These are phyloP conservation scores for Pythium monospermum DNA, from an alignment of 352 stramenopile species.

Conservation along the genomic window DNA sequence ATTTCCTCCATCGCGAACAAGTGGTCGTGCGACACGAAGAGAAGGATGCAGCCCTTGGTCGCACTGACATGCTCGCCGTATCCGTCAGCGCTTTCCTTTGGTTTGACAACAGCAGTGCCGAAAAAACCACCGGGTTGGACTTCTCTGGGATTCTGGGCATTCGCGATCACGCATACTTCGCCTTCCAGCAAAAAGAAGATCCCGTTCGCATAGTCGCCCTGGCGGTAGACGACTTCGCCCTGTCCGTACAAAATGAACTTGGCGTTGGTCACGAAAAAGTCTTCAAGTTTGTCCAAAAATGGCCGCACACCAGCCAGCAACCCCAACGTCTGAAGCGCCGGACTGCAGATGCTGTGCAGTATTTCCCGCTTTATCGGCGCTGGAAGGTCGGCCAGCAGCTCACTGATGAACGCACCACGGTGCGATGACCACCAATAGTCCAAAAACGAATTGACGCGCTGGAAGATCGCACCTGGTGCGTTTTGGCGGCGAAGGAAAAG, in stretches of 20 bases:
- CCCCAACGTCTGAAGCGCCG: conserved; percentile 46
- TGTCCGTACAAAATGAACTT: conserved; percentile 69
- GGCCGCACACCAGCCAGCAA: conserved; percentile 38
- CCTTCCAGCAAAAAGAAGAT: conserved; percentile 60
- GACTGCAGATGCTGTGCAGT: conserved; percentile 52
- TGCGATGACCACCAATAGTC: conserved; percentile 77
- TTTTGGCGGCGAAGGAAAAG: conserved; percentile 66
- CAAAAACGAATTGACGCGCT: conserved; percentile 61
- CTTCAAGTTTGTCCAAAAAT: conserved; percentile 43
- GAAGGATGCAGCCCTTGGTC: conserved; percentile 49
- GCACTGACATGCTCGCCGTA: conserved; percentile 46
- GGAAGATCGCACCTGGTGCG: conserved; percentile 45
- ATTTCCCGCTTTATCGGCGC: conserved; percentile 58
- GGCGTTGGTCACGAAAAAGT: conserved; percentile 54
- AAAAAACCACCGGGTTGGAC: conserved; percentile 53
- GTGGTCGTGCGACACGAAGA: conserved; percentile 48
- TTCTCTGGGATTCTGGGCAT: conserved; percentile 28
- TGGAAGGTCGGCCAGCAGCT: conserved; percentile 52
- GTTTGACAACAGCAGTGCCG: conserved; percentile 34
- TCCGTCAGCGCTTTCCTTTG: conserved; percentile 29
- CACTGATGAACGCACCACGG: conserved; percentile 50
- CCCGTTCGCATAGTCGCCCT: conserved; percentile 48
- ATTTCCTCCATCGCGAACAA: conserved; percentile 30
- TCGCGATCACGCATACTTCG: conserved; percentile 41
- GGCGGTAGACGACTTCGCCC: conserved; percentile 56